Base-by-base conservation (phyloP, 805 yeast species). In the Cyberlindnera euphorbiiphila region DNA sequence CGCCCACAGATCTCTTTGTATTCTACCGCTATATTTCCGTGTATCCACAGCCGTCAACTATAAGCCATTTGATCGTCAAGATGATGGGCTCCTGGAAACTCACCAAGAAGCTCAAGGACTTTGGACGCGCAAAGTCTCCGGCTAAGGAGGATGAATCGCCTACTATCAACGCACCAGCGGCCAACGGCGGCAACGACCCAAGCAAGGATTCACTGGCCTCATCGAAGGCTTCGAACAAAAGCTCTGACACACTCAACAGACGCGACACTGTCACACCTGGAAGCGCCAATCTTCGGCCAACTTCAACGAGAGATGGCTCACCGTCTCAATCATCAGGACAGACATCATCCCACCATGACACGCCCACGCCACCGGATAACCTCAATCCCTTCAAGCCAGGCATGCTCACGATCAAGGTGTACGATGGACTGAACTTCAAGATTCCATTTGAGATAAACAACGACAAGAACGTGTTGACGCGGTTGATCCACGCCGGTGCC, bases 371-470 rank as follows among this genome's bases (percentile, higher is more conserved):
- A 13, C 21, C 37, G 6, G 46, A 43, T 15, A 46, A 42, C 32
- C 13, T 41, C 22, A 47, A 37, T 10, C 49, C 54, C 1, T 58
- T 65, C 34, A 65, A 62, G 22, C 88, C 91, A 0, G 95, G 95
- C 3, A 66, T 85, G 20, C 69, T 87, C 48, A 83, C 89, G 0
- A 81, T 87, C 19, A 84, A 85, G 54, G 72, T 87, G 9, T 85
- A 85, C 54, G 74, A 76, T 26, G 85, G 89, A 25, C 71, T 73
- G 41, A 75, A 77, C 34, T 71, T 87, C 46, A 68, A 68, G 32
- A 69, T 88, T 34, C 96, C 96, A 5, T 76, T 83, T 32, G 76
- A 77, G 19, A 67, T 84, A 41, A 77, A 76, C 40, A 76, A 81
- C 40, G 82, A 76, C 60, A 76, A 74, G 51, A 78, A 71, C 45